Percentiles rank a stretch among this genome's conserved stretches.
Evolutionary conservation across 768 basidiomycete genomes (phyloP).

Genomic region (Kwoniella dendrophila): DNA sequence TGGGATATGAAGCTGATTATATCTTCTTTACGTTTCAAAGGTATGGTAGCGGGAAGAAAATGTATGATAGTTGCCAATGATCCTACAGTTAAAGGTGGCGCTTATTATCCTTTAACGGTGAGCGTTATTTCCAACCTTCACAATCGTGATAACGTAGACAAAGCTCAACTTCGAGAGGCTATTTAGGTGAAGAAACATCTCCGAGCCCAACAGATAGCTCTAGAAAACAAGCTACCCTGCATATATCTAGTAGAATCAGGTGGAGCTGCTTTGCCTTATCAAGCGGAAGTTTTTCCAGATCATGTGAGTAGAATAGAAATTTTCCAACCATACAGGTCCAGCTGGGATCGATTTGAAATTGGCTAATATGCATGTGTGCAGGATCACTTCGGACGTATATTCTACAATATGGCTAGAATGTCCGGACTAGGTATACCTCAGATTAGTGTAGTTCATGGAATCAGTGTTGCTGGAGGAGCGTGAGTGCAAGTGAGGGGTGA

Average conservation of each 20-base stretch:
- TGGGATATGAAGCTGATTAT: no score
- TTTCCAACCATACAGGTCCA: no score
- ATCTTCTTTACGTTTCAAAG: constrained; percentile 40
- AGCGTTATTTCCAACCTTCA: constrained; percentile 24
- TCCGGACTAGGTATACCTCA: constrained; percentile 88
- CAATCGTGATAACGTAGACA: neutral
- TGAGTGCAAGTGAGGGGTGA: constrained; percentile 58
- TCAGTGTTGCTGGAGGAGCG: constrained; percentile 90
- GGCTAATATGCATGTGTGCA: constrained; percentile 35
- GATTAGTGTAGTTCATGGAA: constrained; percentile 90
- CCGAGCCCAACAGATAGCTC: constrained; percentile 90
- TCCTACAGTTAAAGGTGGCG: constrained; percentile 88
- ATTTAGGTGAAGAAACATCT: constrained; percentile 88
- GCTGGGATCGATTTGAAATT: no score
- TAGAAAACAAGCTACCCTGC: constrained; percentile 84
- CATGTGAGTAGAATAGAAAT: constrained; percentile 56
- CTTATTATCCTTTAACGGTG: constrained; percentile 85
- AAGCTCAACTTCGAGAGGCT: neutral
- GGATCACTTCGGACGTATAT: constrained; percentile 93
- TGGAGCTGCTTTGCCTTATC: constrained; percentile 86
- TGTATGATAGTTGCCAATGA: constrained; percentile 93
- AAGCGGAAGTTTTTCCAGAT: constrained; percentile 92
- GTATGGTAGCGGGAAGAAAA: constrained; percentile 75
- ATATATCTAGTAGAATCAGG: constrained; percentile 94
- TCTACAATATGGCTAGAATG: constrained; percentile 94